Percentiles rank a stretch among this genome's conserved stretches.
Evolutionary conservation across 495 filamentous ascomycete genomes (phyloP).

Genomic region (Neurospora sp.): DNA sequence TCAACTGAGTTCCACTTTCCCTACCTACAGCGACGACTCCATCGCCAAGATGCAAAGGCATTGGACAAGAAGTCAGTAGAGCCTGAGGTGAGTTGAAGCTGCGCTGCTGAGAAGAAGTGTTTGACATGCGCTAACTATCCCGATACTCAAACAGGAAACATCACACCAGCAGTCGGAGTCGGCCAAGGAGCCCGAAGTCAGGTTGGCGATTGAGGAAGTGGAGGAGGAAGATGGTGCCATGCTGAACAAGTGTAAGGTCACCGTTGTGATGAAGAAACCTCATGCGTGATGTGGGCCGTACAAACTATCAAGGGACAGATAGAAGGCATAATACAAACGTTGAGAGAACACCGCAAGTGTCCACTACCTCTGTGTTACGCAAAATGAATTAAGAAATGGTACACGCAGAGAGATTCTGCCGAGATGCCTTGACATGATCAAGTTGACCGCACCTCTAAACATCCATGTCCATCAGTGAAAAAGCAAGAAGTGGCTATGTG

Average conservation of each 20-base stretch:
- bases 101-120: no score
- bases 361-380: neutral
- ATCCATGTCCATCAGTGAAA: neutral
- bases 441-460: neutral
- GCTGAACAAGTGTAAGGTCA: neutral
- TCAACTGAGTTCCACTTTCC: conserved; percentile 55
- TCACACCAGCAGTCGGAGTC: neutral
- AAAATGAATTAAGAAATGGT: neutral
- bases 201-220: neutral
- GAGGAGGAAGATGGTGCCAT: neutral
- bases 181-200: neutral
- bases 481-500: neutral
- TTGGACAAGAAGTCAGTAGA: neutral
- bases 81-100: neutral
- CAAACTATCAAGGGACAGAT: no score
- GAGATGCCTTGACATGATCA: neutral
- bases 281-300: neutral
- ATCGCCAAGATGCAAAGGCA: neutral
- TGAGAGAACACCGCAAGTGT: neutral
- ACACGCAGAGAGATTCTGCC: neutral
- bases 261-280: neutral
- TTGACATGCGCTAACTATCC: neutral
- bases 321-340: neutral
- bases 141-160: neutral
- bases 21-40: neutral